A percentile compares a stretch with the other conserved stretches of the same genome.
Evolutionary conservation across 768 basidiomycete genomes (phyloP).

Genomic region (Macrolepiota fuliginosa): DNA sequence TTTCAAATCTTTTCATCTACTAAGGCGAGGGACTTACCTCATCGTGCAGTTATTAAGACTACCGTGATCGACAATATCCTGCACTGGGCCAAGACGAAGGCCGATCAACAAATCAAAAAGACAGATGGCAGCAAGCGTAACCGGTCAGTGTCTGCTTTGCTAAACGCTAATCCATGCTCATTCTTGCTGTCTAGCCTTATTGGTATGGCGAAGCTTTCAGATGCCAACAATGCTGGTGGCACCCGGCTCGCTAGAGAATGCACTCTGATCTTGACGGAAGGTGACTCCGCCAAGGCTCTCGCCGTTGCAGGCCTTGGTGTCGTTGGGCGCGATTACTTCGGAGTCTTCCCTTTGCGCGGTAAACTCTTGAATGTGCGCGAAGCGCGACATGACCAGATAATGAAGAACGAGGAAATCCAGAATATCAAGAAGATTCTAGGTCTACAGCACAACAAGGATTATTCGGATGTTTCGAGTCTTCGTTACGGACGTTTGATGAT

Average conservation of each 20-base stretch:
- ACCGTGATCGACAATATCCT: slow-evolving; percentile 89
- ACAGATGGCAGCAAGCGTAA: slow-evolving; percentile 90
- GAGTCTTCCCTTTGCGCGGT: slow-evolving; percentile 96
- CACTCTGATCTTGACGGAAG: slow-evolving; percentile 96
- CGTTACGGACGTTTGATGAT: slow-evolving; percentile 97
- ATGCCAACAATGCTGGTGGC: slow-evolving; percentile 98
- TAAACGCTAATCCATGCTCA: background rate
- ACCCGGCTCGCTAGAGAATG: slow-evolving; percentile 77
- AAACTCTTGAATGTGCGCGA: slow-evolving; percentile 97
- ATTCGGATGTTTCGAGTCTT: slow-evolving; percentile 60
- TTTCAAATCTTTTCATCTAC: slow-evolving; percentile 14
- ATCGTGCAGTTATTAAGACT: slow-evolving; percentile 72
- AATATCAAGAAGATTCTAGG: slow-evolving; percentile 99
- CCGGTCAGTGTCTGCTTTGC: slow-evolving; percentile 46
- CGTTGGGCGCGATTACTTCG: slow-evolving; percentile 94
- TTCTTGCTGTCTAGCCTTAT: slow-evolving; percentile 56
- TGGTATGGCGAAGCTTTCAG: slow-evolving; percentile 90
- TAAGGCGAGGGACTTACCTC: slow-evolving; percentile 3
- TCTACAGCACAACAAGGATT: slow-evolving; percentile 90
- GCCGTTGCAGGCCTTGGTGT: slow-evolving; percentile 94
- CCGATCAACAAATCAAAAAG: slow-evolving; percentile 94
- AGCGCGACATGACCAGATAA: slow-evolving; percentile 92
- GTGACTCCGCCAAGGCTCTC: slow-evolving; percentile 97
- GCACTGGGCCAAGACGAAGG: slow-evolving; percentile 96
- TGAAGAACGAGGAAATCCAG: slow-evolving; percentile 97